Conservation (phyloP, 2,329 filamentous ascomycete genomes). For the Colletotrichum sp. region DNA sequence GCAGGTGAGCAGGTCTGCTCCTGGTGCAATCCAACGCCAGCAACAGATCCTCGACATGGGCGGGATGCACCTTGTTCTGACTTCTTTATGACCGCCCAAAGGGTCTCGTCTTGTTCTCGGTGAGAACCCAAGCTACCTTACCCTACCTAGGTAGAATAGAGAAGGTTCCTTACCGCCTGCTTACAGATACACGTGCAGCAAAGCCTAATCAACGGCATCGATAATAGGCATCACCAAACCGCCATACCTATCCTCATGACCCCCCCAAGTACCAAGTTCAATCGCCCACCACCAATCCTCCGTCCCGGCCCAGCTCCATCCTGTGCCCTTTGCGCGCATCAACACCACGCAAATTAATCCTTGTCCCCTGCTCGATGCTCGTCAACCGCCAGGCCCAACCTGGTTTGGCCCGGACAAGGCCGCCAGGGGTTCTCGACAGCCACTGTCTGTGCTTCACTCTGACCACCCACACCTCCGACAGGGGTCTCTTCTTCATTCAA, state of each 20-base stretch:
- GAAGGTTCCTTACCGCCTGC: neutral
- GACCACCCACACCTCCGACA: slow-evolving; percentile 18
- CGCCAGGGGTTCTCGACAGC: slow-evolving; percentile 18
- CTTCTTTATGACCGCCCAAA: neutral
- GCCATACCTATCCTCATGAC: neutral
- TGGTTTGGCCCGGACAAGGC: slow-evolving; percentile 14
- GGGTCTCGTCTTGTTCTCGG: neutral
- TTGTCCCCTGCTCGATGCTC: slow-evolving; percentile 13
- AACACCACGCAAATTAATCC: neutral
- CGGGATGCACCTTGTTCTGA: neutral
- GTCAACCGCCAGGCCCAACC: slow-evolving; percentile 19
- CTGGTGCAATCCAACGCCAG: slow-evolving; percentile 3
- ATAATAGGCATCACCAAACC: neutral
- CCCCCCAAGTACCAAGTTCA: neutral
- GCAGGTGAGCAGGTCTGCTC: slow-evolving; percentile 14
- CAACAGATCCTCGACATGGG: slow-evolving; percentile 8
- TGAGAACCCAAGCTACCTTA: neutral
- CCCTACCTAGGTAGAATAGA: too few species aligned
- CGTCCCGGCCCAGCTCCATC: neutral
- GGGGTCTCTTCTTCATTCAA: slow-evolving; percentile 7
- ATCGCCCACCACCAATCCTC: neutral
- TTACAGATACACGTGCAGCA: neutral
- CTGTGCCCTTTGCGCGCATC: neutral
- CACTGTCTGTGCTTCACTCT: slow-evolving; percentile 20
- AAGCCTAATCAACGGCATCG: neutral